Percentiles rank a stretch among this genome's conserved stretches.
These are phyloP conservation scores for Astrothelium subdiscretum DNA, from an alignment of 495 filamentous ascomycete species.

Conservation along the genomic window DNA sequence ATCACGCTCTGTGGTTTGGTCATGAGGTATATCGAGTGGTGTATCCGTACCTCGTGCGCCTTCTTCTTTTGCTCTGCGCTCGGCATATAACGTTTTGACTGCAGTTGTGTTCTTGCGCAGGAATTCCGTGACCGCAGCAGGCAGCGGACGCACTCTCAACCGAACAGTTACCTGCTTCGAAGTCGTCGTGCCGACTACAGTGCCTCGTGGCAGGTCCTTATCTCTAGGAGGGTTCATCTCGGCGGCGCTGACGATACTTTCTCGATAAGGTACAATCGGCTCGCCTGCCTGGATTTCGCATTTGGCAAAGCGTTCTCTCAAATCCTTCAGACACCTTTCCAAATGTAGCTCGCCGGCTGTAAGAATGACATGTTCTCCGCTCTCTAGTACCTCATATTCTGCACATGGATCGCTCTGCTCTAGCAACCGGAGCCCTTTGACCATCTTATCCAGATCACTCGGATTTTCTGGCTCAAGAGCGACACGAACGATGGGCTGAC, in stretches of 20 bases:
- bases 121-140: constrained; percentile 70
- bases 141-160: constrained; percentile 70
- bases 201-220: constrained; percentile 78
- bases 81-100: constrained; percentile 68
- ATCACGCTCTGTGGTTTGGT: constrained; percentile 13
- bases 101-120: constrained; percentile 64
- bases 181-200: constrained; percentile 57
- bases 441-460: constrained; percentile 84
- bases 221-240: constrained; percentile 88
- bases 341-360: constrained; percentile 93
- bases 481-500: constrained; percentile 80
- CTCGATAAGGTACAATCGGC: constrained; percentile 91
- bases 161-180: constrained; percentile 77
- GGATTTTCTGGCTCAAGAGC: constrained; percentile 85
- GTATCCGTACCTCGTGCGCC: constrained; percentile 9
- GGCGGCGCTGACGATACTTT: constrained; percentile 72
- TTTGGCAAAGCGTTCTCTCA: constrained; percentile 82
- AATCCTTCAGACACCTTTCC: constrained; percentile 87
- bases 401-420: constrained; percentile 94
- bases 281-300: constrained; percentile 92
- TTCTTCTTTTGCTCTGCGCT: constrained; percentile 41
- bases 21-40: constrained; percentile 2
- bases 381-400: constrained; percentile 85
- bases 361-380: constrained; percentile 87
- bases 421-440: constrained; percentile 72